A percentile compares a stretch with the other conserved stretches of the same genome.
Evolutionary conservation across 2,329 filamentous ascomycete genomes (phyloP).

Genomic region (Diaporthe humulicola): DNA sequence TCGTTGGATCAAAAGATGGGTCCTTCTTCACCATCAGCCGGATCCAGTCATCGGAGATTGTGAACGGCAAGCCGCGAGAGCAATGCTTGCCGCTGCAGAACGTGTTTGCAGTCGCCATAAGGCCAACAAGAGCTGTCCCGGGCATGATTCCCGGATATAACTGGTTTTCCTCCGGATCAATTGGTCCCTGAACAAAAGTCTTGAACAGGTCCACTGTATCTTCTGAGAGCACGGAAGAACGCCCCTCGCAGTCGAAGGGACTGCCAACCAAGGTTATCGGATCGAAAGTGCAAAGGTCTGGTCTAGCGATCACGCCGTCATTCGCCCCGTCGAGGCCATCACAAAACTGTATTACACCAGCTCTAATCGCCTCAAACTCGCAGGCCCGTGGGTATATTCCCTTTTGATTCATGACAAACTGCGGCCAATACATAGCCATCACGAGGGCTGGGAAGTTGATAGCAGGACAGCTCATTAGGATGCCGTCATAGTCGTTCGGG

Average conservation of each 20-base stretch:
- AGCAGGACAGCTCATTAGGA: constrained; percentile 59
- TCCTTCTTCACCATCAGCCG: not conserved
- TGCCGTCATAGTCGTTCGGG: constrained; percentile 17
- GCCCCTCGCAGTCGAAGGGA: constrained; percentile 41
- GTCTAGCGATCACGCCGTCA: constrained; percentile 55
- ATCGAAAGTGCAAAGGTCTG: constrained; percentile 49
- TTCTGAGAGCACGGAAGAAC: not conserved
- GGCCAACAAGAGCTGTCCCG: constrained; percentile 1
- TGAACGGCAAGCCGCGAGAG: constrained; percentile 2
- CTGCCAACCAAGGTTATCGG: constrained; percentile 46
- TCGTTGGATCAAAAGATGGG: not conserved
- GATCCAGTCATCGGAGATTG: not conserved
- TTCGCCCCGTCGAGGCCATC: constrained; percentile 61
- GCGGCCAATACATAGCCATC: constrained; percentile 48
- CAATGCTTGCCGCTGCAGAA: not conserved
- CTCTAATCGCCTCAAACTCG: constrained; percentile 52
- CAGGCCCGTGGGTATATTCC: constrained; percentile 56
- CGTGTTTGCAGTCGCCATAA: not conserved
- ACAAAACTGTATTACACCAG: constrained; percentile 55
- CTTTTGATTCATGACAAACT: constrained; percentile 41
- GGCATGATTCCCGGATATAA: not conserved
- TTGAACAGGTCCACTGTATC: not conserved
- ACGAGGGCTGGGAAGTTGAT: constrained; percentile 52
- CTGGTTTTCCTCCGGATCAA: not conserved
- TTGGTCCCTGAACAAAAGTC: not conserved